Percentiles rank a stretch among this genome's conserved stretches.
Evolutionary conservation across 371 early-diverging fungal species (phyloP).

Genomic region (Rhizopus delemar): DNA sequence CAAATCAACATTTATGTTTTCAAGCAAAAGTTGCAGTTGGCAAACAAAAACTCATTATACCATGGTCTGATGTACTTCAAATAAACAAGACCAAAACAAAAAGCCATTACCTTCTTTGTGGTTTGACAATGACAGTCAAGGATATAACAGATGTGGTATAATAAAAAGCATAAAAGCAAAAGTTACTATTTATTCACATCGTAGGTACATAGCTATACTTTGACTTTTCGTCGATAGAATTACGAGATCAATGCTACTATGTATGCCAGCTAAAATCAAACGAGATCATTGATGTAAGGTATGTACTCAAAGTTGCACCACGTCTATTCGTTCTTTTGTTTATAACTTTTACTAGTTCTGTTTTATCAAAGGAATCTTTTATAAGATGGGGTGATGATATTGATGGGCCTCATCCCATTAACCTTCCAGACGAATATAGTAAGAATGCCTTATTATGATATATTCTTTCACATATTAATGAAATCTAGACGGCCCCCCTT

Average conservation of each 20-base stretch:
- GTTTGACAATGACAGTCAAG: conserved; percentile 32
- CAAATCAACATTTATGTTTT: conserved; percentile 65
- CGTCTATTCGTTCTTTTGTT: not conserved
- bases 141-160: conserved; percentile 41
- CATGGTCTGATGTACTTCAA: conserved; percentile 38
- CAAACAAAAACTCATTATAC: conserved; percentile 53
- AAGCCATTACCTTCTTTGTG: conserved; percentile 37
- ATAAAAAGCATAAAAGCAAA: not conserved
- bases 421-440: conserved; percentile 38
- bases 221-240: conserved; percentile 38
- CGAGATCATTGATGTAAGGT: conserved; percentile 9
- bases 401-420: conserved; percentile 29
- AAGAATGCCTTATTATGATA: conserved; percentile 1
- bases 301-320: not conserved
- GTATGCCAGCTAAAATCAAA: conserved; percentile 22
- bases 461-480: not conserved
- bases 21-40: conserved; percentile 60
- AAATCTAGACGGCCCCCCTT: conserved; percentile 16
- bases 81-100: conserved; percentile 32
- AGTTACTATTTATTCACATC: not conserved
- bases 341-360: conserved; percentile 10
- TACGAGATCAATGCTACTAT: conserved; percentile 32
- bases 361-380: conserved; percentile 20
- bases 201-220: conserved; percentile 34
- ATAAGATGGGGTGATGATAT: conserved; percentile 25